These are phyloP conservation scores for Syncephalis plumigaleata DNA, from an alignment of 371 early-diverging fungal species.

Conservation along the genomic window DNA sequence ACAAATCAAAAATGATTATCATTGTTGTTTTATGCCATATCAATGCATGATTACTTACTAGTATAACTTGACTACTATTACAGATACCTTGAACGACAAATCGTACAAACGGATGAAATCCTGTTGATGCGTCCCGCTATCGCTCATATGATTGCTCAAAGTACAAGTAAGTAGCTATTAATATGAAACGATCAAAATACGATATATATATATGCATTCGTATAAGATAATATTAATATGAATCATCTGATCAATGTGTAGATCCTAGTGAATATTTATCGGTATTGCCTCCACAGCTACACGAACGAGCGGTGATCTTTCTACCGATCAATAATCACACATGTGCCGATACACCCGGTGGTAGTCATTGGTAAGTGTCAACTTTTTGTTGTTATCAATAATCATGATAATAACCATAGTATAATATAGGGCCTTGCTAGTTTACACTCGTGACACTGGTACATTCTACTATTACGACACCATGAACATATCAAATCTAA, in stretches of 20 bases:
- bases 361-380: not conserved
- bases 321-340: not conserved
- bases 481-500: not conserved
- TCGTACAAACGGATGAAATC: not conserved
- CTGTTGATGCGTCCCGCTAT: not conserved
- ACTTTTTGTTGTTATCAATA: not conserved
- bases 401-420: not conserved
- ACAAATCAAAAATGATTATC: no score
- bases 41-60: no score
- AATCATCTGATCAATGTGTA: not conserved
- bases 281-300: not conserved
- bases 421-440: not conserved
- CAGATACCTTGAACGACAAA: no score
- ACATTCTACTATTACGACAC: not conserved
- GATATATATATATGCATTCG: no score
- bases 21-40: no score
- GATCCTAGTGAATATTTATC: not conserved
- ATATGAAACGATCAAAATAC: no score
- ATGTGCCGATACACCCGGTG: not conserved
- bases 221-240: no score
- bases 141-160: not conserved
- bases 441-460: not conserved
- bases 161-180: not conserved
- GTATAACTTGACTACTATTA: no score
- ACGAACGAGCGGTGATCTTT: not conserved